phyloP scores from a whole-genome alignment of 176 grass and related monocot species.

The Musa troglodytarum region DNA sequence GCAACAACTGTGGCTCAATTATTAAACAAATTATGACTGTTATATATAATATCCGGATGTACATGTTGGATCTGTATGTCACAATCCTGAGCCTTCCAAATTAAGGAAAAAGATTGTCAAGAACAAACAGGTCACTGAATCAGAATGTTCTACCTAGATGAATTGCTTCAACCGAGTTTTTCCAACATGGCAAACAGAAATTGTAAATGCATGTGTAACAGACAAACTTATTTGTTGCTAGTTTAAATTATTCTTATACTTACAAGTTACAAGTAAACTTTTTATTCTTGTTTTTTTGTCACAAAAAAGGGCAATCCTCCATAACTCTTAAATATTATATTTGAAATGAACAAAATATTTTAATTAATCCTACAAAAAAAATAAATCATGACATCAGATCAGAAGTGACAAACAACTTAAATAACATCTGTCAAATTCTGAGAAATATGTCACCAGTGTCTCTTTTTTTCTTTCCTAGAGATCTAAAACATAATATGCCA shows the following conservation, averaged over 20 bases:
- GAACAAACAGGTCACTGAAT: not conserved
- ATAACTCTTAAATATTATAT: too few relatives aligned
- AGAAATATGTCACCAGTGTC: not conserved
- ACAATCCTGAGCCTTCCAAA: not conserved
- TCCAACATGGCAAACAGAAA: not conserved
- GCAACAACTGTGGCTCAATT: not conserved
- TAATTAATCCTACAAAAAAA: not conserved
- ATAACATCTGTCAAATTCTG: not conserved
- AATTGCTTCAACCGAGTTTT: not conserved
- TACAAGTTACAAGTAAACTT: not conserved
- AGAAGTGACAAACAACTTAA: not conserved
- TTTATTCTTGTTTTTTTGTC: not conserved
- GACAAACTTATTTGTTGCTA: not conserved
- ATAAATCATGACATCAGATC: not conserved
- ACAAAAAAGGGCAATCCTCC: not conserved
- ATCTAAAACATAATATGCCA: slow-evolving; percentile 14
- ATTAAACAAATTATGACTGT: not conserved
- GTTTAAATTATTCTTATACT: not conserved
- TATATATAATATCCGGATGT: not conserved
- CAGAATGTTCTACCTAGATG: not conserved
- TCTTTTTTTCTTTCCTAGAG: slow-evolving; percentile 1
- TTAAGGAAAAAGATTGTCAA: not conserved
- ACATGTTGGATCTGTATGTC: not conserved
- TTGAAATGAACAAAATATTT: not conserved
- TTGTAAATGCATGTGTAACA: not conserved